These are phyloP conservation scores for Kwoniella dendrophila DNA, from an alignment of 768 basidiomycete genomes.

Conservation along the genomic window DNA sequence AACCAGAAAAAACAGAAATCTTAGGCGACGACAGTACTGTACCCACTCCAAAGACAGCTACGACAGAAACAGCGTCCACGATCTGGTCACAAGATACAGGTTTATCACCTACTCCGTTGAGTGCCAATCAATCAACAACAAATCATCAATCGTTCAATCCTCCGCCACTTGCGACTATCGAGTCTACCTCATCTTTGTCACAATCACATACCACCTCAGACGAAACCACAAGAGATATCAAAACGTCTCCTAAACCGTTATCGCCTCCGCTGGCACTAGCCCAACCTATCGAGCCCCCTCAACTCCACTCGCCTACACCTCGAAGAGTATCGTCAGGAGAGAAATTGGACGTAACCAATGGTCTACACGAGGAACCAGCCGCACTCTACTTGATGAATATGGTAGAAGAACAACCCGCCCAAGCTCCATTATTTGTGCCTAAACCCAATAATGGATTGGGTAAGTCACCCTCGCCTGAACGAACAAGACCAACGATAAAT, in stretches of 20 bases:
- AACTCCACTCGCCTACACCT: slow-evolving; percentile 41
- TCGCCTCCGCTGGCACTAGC: slow-evolving; percentile 13
- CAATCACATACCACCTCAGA: slow-evolving; percentile 2
- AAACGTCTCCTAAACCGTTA: not conserved
- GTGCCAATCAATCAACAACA: slow-evolving; percentile 10
- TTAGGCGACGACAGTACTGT: not conserved
- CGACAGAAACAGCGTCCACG: slow-evolving; percentile 24
- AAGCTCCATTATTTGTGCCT: not conserved
- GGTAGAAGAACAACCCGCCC: slow-evolving; percentile 35
- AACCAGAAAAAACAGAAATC: slow-evolving; percentile 18
- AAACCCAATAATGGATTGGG: not conserved
- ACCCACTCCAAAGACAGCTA: slow-evolving; percentile 8
- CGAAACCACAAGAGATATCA: not conserved
- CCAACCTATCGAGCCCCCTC: slow-evolving; percentile 1
- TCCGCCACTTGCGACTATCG: slow-evolving; percentile 11
- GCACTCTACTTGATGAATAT: slow-evolving; percentile 51
- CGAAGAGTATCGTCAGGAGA: slow-evolving; percentile 37
- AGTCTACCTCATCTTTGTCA: not conserved
- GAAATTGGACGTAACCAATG: slow-evolving; percentile 7
- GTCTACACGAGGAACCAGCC: slow-evolving; percentile 46
- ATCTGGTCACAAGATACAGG: slow-evolving; percentile 45
- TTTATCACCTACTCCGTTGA: slow-evolving; percentile 27
- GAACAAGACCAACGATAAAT: slow-evolving; percentile 37
- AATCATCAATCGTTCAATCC: slow-evolving; percentile 9
- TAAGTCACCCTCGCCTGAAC: slow-evolving; percentile 17